Base-by-base conservation (phyloP, 305 asterid species). In the Nicotiana rustica region DNA sequence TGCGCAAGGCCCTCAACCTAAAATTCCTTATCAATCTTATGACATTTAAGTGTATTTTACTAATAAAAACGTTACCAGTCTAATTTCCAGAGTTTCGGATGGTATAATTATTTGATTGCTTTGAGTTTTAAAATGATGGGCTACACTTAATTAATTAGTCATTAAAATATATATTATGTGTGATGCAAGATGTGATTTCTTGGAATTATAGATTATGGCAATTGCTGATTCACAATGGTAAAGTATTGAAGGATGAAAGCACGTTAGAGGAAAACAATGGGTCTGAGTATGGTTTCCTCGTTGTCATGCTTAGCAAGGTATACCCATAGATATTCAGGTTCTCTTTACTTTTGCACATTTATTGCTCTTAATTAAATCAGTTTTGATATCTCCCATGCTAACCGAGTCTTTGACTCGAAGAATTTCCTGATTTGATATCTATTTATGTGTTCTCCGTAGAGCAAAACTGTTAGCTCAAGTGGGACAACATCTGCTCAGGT, bases 221-320 rank as follows among this genome's bases (percentile, higher is more conserved):
- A 25, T 25, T 25, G 25, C 25, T 25, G 25, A 25, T 25, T 25
- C 25, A 25, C 25, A 25, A 25, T 25, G 25, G 25, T 25, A 25
- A 25, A 25, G 25, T 25, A 25, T 25, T 25, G 25, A 25, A 25
- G 25, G 25, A 25, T 25, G 25, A 25, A 25, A 25, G 25, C 25
- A 25, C 25, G 25, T 25, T 25, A 25, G 25, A 25, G 25, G 25
- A 25, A 25, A 25, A 25, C 25, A 25, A 25, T 25, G 25, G 25
- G 25, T 25, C 25, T 25, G 25, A 25, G 25, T 25, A 25, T 86
- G 97, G 97, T 71, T 95, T 95, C 89, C 97, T 95, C 78, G 99
- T 95, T 67, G 98, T 95, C 90, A 93, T 95, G 99, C 97, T 95
- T 83, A 92, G 95, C 92, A 95, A 95, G 97, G 99, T 95, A 87